Base-by-base conservation (phyloP, 2,329 filamentous ascomycete species). In the Trichoderma sp. region DNA sequence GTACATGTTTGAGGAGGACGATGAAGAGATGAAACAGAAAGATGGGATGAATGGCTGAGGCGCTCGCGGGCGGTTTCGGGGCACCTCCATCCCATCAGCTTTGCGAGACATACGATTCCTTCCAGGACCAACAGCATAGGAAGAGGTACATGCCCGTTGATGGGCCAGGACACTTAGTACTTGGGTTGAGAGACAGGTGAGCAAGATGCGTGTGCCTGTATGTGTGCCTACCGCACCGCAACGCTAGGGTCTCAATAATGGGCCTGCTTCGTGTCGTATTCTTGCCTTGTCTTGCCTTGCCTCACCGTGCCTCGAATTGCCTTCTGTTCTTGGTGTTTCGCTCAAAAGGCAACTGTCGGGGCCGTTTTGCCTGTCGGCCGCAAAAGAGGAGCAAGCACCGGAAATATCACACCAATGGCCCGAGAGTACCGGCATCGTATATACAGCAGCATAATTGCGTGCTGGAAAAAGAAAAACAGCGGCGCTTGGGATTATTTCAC, bases 1-100 rank as follows among this genome's bases (percentile, higher is more conserved):
- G 26, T 12, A 17, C 12, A 12, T 20, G 26, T 50, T 34, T 17
- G 23, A 23, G n/a, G 15, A 50, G 13, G 26, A 43, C 30, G 50
- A 68, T 36, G 34, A 59, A 34, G 39, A 43, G 47, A 36, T 53
- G 64, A 50, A 39, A 57, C 43, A 57, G 47, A 39, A 7, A 67
- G 47, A 67, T 67, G 64, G 32, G 64, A 67, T 67, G 64, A 65
- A 34, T 55, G 43, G 63, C 43, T 20, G 28, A 39, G 13, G n/a
- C 9, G 30, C 57, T 64, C 36, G 61, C 11, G 61, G 34, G 34
- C 32, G 17, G 39, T 53, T 53, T 63, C 13, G 26, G 13, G 13
- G 36, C 36, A 28, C 64, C 50, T 53, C 47, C 34, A 43, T 68
- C 34, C 30, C 23, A 43, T 58, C 26, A 59, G 53, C 65, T 26